Percentiles rank a stretch among this genome's conserved stretches.
phyloP scores from a whole-genome alignment of 495 filamentous ascomycete species.

The Pyrenula aspistea region DNA sequence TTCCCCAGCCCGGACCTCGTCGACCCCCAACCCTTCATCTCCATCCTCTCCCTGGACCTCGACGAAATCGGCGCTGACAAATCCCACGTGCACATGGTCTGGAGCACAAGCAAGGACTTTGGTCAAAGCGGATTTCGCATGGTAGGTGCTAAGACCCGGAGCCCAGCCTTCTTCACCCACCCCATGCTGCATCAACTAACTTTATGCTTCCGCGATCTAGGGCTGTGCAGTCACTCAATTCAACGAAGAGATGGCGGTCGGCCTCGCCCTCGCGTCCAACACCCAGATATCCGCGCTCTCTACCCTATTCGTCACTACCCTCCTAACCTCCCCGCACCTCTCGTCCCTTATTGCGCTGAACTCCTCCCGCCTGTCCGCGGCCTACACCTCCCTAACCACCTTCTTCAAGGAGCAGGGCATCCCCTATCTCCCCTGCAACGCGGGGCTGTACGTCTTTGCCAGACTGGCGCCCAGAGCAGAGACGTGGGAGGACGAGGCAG shows the following conservation, averaged over 20 bases:
- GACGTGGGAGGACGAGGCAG: conserved; percentile 12
- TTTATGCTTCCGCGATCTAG: too few species aligned
- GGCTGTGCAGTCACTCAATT: conserved; percentile 2
- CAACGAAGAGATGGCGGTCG: conserved; percentile 2
- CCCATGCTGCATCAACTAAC: too few species aligned
- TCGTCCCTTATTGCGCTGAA: conserved; percentile 7
- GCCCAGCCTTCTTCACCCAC: too few species aligned
- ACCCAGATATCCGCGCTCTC: conserved; percentile 5
- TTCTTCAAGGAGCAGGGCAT: conserved; percentile 7
- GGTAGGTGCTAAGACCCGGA: conserved; percentile 2
- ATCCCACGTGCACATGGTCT: conserved; percentile 25
- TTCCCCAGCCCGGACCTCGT: conserved; percentile 26
- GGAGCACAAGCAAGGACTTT: conserved; percentile 32
- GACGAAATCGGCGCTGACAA: conserved; percentile 12
- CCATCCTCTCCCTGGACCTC: neutral
- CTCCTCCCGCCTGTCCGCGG: conserved; percentile 2
- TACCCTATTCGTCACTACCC: conserved; percentile 2
- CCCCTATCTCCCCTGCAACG: conserved; percentile 10
- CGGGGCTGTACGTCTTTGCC: conserved; percentile 12
- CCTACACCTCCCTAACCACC: conserved; percentile 8
- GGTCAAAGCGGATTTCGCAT: conserved; percentile 27
- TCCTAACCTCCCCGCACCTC: conserved; percentile 7
- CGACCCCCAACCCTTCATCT: neutral
- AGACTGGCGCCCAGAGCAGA: conserved; percentile 5
- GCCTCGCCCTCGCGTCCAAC: conserved; percentile 2